A percentile compares a stretch with the other conserved stretches of the same genome.
Evolutionary conservation across 257 asterid genomes (phyloP).

Genomic region (Rauvolfia tetraphylla): DNA sequence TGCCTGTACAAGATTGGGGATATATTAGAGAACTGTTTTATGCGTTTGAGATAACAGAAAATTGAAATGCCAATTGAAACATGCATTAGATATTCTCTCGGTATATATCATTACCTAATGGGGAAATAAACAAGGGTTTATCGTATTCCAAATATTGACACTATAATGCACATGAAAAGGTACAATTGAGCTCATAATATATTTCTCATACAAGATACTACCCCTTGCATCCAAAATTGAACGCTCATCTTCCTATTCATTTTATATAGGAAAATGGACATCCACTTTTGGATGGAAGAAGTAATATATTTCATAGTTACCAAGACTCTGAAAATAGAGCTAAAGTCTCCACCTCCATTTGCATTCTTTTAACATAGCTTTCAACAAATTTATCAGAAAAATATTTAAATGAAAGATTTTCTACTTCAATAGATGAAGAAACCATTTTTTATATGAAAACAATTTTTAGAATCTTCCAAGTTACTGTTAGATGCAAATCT

Average conservation of each 20-base stretch:
- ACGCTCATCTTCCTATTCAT: too few relatives aligned
- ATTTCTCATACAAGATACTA: neutral
- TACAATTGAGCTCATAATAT: neutral
- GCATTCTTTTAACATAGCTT: neutral
- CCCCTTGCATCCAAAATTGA: too few relatives aligned
- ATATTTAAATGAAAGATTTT: neutral
- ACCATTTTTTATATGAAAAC: neutral
- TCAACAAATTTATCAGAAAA: too few relatives aligned
- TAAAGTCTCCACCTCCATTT: neutral
- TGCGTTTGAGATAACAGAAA: neutral
- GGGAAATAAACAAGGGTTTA: neutral
- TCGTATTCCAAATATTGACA: neutral
- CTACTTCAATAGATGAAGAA: neutral
- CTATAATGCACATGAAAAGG: neutral
- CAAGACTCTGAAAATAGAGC: neutral
- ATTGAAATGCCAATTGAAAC: neutral
- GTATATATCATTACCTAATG: neutral
- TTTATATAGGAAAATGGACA: too few relatives aligned
- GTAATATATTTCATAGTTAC: neutral
- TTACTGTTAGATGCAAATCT: neutral
- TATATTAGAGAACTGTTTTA: neutral
- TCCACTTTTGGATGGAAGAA: too few relatives aligned
- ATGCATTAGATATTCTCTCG: neutral
- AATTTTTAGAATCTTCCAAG: neutral
- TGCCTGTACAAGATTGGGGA: slow-evolving; percentile 40